A percentile compares a stretch with the other conserved stretches of the same genome.
These are phyloP conservation scores for Fusarium denticulatum DNA, from an alignment of 2,329 filamentous ascomycete genomes.

Conservation along the genomic window DNA sequence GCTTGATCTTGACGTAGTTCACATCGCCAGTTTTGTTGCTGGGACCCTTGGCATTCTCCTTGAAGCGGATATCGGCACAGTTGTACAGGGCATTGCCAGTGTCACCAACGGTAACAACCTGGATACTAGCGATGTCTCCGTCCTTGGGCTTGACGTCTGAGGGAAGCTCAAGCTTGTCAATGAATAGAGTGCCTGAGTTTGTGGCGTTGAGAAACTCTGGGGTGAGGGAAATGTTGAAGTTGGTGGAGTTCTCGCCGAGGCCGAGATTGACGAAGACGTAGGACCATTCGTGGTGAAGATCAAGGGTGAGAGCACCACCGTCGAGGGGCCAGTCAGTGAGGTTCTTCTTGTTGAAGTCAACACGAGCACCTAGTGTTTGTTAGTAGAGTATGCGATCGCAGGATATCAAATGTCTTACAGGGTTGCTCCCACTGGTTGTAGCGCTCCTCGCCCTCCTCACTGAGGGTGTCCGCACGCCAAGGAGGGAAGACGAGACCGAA, in stretches of 20 bases:
- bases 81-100: constrained; percentile 73
- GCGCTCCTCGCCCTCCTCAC: constrained; percentile 46
- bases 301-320: constrained; percentile 59
- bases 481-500: constrained; percentile 59
- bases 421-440: constrained; percentile 63
- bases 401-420: constrained; percentile 52
- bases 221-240: constrained; percentile 76
- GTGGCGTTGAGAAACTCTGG: constrained; percentile 67
- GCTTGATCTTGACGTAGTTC: constrained; percentile 54
- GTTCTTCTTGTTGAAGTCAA: constrained; percentile 56
- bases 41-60: constrained; percentile 58
- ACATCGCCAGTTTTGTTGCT: constrained; percentile 52
- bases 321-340: constrained; percentile 64
- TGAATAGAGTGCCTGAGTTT: constrained; percentile 72
- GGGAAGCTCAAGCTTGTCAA: constrained; percentile 67
- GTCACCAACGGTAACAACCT: constrained; percentile 73
- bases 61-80: constrained; percentile 79
- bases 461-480: constrained; percentile 61
- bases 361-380: constrained; percentile 56
- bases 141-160: constrained; percentile 59
- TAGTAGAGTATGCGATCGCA: neutral
- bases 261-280: constrained; percentile 66
- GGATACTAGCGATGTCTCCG: constrained; percentile 72
- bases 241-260: constrained; percentile 60
- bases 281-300: constrained; percentile 62